These are phyloP conservation scores for Curvularia lunata DNA, from an alignment of 2,329 filamentous ascomycete species.

Conservation along the genomic window DNA sequence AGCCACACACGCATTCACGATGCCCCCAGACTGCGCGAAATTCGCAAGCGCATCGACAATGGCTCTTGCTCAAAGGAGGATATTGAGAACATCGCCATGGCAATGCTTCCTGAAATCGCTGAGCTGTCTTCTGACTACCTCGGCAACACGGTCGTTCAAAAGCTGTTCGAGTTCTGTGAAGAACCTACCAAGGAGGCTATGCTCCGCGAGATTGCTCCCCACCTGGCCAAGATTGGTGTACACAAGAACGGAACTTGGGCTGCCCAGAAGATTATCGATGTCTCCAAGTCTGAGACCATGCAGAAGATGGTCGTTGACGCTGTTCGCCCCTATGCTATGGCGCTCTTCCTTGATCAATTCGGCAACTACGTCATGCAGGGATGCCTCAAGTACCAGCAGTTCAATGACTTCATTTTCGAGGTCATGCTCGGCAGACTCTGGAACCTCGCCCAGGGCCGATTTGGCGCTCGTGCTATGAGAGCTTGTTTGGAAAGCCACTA, in stretches of 20 bases:
- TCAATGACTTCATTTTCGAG: constrained; percentile 97
- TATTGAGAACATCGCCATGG: constrained; percentile 88
- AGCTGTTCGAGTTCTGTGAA: constrained; percentile 95
- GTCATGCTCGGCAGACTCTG: constrained; percentile 93
- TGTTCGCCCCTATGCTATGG: constrained; percentile 83
- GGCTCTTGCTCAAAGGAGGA: constrained; percentile 83
- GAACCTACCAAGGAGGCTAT: constrained; percentile 90
- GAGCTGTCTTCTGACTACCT: constrained; percentile 95
- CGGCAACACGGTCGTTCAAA: constrained; percentile 99
- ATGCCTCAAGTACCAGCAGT: constrained; percentile 88
- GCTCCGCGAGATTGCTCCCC: constrained; percentile 84
- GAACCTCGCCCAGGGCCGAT: constrained; percentile 91
- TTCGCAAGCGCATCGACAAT: constrained; percentile 97
- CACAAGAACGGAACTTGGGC: constrained; percentile 99
- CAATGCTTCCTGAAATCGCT: constrained; percentile 96
- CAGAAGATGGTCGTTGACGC: constrained; percentile 85
- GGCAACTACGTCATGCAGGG: constrained; percentile 98
- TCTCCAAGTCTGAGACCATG: constrained; percentile 83
- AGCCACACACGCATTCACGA: constrained; percentile 89
- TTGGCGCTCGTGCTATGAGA: constrained; percentile 93
- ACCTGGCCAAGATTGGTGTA: constrained; percentile 93
- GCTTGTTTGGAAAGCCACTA: constrained; percentile 97
- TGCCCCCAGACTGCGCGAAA: constrained; percentile 91
- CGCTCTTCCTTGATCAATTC: constrained; percentile 95
- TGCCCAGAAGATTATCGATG: constrained; percentile 98